Evolutionary conservation across 2,329 filamentous ascomycete species (phyloP).

Genomic region (Cladosporium colombiae): DNA sequence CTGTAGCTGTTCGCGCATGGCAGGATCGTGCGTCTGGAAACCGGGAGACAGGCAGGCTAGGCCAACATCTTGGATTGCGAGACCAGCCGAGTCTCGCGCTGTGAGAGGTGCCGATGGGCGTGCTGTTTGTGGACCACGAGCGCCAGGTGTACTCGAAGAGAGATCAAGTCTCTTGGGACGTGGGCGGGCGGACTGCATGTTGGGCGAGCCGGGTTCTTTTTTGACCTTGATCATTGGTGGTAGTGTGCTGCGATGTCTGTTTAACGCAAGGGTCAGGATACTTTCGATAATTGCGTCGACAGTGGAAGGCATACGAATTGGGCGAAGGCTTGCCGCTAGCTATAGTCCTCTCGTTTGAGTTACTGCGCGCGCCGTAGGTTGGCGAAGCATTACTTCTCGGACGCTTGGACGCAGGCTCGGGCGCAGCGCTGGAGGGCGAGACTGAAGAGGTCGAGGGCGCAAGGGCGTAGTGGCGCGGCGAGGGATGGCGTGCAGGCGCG

Average conservation of each 20-base stretch:
- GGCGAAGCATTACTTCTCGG: slow-evolving; percentile 40
- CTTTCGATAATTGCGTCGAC: background rate
- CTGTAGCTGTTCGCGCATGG: slow-evolving; percentile 93
- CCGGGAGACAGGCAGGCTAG: slow-evolving; percentile 92
- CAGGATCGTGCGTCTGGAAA: slow-evolving; percentile 94
- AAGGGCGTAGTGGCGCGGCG: slow-evolving; percentile 47
- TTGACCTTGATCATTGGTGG: slow-evolving; percentile 88
- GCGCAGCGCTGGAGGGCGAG: slow-evolving; percentile 26
- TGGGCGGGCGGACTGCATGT: slow-evolving; percentile 71
- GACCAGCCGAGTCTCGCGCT: slow-evolving; percentile 67
- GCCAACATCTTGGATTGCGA: slow-evolving; percentile 88
- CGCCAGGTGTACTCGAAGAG: slow-evolving; percentile 53
- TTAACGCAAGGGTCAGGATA: slow-evolving; percentile 8
- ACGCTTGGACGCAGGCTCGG: slow-evolving; percentile 35
- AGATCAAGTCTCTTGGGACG: slow-evolving; percentile 77
- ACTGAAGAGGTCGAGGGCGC: slow-evolving; percentile 40
- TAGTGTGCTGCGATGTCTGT: slow-evolving; percentile 55
- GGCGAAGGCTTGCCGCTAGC: slow-evolving; percentile 56
- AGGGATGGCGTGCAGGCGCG: slow-evolving; percentile 39
- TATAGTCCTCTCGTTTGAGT: slow-evolving; percentile 35
- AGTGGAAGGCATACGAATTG: slow-evolving; percentile 48
- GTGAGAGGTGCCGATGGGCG: slow-evolving; percentile 73
- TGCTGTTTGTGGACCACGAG: slow-evolving; percentile 41
- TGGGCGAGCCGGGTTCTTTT: slow-evolving; percentile 89
- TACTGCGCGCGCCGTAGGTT: slow-evolving; percentile 18